Evolutionary conservation across 2,329 filamentous ascomycete species (phyloP).

Genomic region (Ophiostoma piceae): DNA sequence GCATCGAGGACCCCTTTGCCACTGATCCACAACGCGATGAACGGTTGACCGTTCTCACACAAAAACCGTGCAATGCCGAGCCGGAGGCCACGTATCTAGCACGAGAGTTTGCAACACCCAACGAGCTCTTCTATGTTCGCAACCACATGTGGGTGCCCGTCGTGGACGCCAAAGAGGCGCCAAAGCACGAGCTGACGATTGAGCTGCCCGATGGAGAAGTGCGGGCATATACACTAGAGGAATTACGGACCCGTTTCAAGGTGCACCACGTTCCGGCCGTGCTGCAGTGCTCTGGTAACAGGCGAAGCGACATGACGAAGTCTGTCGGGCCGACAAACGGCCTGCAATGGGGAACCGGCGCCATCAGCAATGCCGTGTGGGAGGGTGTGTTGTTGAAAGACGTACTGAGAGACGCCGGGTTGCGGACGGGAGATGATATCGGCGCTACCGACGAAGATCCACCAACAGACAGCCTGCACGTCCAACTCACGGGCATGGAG

Average conservation of each 20-base stretch:
- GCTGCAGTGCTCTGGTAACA: constrained; percentile 58
- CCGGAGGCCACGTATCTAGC: constrained; percentile 47
- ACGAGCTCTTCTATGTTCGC: constrained; percentile 53
- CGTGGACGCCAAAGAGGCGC: constrained; percentile 31
- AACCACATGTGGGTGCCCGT: constrained; percentile 60
- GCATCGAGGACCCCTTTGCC: constrained; percentile 57
- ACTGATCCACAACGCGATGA: constrained; percentile 50
- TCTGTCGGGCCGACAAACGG: constrained; percentile 48
- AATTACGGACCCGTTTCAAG: constrained; percentile 50
- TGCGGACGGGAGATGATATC: constrained; percentile 31
- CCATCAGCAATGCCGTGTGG: constrained; percentile 57
- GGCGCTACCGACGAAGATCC: constrained; percentile 24
- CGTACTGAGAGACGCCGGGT: constrained; percentile 52
- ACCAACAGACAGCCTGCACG: constrained; percentile 47
- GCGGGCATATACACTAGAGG: constrained; percentile 48
- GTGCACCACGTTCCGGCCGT: constrained; percentile 49
- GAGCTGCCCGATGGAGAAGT: constrained; percentile 55
- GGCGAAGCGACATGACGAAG: constrained; percentile 55
- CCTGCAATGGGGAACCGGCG: constrained; percentile 55
- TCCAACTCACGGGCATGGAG: constrained; percentile 55
- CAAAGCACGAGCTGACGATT: constrained; percentile 45
- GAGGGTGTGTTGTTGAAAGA: constrained; percentile 52
- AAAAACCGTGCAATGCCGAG: constrained; percentile 58
- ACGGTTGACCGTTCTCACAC: constrained; percentile 47
- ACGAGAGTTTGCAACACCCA: constrained; percentile 50